Evolutionary conservation across 2,329 filamentous ascomycete species (phyloP).

Genomic region (Xylariales sp.): DNA sequence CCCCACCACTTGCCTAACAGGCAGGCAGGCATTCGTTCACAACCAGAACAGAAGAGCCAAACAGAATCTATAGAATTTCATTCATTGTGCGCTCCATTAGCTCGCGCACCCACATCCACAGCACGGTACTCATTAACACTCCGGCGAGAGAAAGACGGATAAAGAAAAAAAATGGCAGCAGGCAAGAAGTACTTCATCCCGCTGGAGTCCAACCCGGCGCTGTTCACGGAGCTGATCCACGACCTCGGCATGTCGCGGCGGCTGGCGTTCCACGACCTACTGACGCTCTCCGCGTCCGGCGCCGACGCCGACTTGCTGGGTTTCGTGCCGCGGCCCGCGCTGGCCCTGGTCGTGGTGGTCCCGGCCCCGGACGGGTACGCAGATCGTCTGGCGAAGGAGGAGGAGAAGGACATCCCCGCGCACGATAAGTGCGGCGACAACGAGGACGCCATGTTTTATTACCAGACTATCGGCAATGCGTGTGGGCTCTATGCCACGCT

Average conservation of each 20-base stretch:
- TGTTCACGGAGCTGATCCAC: conserved; percentile 39
- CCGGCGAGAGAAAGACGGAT: background rate
- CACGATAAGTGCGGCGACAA: conserved; percentile 63
- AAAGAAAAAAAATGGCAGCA: conserved; percentile 16
- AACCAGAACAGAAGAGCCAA: background rate
- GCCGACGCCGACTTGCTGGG: conserved; percentile 26
- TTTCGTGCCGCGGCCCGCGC: conserved; percentile 45
- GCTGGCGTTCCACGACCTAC: conserved; percentile 37
- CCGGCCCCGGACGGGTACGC: conserved; percentile 83
- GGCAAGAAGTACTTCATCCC: conserved; percentile 37
- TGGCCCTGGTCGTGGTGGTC: conserved; percentile 91
- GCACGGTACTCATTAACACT: background rate
- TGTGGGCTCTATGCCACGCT: conserved; percentile 33
- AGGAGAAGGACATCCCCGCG: conserved; percentile 59
- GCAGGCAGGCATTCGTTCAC: too few relatives aligned
- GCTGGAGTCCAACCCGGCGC: conserved; percentile 37
- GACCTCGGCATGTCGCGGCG: conserved; percentile 32
- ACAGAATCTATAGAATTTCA: background rate
- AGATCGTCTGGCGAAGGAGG: conserved; percentile 75
- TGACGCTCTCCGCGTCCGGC: conserved; percentile 32
- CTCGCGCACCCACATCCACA: background rate
- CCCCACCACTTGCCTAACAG: background rate
- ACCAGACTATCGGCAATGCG: conserved; percentile 37
- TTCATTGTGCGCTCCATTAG: background rate
- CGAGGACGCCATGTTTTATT: conserved; percentile 33